phyloP scores from a whole-genome alignment of 306 rosid species.

The Cicer cuneatum region DNA sequence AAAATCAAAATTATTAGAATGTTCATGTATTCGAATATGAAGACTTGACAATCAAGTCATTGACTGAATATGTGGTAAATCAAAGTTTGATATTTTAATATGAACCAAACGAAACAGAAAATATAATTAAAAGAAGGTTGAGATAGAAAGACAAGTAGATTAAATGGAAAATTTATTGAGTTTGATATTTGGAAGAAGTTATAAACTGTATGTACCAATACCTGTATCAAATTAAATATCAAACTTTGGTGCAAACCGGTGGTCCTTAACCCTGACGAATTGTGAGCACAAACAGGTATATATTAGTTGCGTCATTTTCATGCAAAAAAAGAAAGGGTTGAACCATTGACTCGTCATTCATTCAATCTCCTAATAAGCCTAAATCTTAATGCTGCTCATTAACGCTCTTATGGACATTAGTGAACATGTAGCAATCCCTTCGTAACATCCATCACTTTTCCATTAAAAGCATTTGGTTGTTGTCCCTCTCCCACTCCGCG shows the following conservation, averaged over 20 bases:
- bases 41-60: too few species aligned
- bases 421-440: slow-evolving; percentile 30
- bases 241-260: slow-evolving; percentile 34
- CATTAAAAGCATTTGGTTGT: slow-evolving; percentile 37
- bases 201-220: neutral
- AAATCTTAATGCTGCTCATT: slow-evolving; percentile 9
- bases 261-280: slow-evolving; percentile 33
- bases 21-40: too few species aligned
- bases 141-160: too few species aligned
- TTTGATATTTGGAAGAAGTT: too few species aligned
- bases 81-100: too few species aligned
- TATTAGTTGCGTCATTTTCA: slow-evolving; percentile 48
- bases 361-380: neutral
- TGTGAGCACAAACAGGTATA: slow-evolving; percentile 38
- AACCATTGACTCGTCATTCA: slow-evolving; percentile 17
- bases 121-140: too few species aligned
- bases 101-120: too few species aligned
- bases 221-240: neutral
- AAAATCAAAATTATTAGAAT: too few species aligned
- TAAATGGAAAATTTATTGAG: too few species aligned
- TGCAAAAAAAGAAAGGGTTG: slow-evolving; percentile 43
- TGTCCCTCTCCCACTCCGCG: neutral
- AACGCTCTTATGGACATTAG: slow-evolving; percentile 13
- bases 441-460: slow-evolving; percentile 49
- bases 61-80: too few species aligned